phyloP scores from a whole-genome alignment of 2,329 filamentous ascomycete species.

The Simplicillium aogashimaense region DNA sequence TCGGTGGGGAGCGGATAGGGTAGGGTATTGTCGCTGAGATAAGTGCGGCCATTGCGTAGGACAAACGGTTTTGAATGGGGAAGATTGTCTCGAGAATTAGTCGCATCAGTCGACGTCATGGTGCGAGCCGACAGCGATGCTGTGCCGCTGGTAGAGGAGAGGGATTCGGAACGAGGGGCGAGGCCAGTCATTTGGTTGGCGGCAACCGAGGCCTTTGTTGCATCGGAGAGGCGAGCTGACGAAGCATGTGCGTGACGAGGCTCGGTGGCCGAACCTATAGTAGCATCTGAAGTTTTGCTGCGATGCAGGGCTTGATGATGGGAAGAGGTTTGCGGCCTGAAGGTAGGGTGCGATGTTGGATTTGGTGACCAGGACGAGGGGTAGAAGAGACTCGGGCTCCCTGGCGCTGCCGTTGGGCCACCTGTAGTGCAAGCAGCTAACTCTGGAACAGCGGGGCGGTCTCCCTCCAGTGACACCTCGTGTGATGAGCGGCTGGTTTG shows the following conservation, averaged over 20 bases:
- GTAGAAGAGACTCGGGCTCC: not conserved
- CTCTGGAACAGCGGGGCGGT: not conserved
- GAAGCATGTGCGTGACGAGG: constrained; percentile 2
- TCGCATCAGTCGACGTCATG: constrained; percentile 38
- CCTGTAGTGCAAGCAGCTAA: not conserved
- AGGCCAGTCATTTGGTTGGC: constrained; percentile 18
- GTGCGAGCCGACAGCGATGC: constrained; percentile 32
- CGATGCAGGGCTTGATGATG: no score
- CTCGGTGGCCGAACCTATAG: not conserved
- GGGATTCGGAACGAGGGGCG: constrained; percentile 25
- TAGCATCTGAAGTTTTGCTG: no score
- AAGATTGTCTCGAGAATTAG: constrained; percentile 30
- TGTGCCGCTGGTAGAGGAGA: constrained; percentile 35
- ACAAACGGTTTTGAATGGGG: constrained; percentile 46
- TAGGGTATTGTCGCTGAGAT: constrained; percentile 62
- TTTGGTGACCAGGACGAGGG: no score
- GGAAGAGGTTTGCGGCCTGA: no score
- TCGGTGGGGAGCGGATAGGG: constrained; percentile 85
- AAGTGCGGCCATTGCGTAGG: constrained; percentile 70
- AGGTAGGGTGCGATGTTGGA: no score
- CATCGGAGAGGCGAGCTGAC: constrained; percentile 6
- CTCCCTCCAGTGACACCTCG: constrained; percentile 5
- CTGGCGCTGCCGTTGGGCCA: constrained; percentile 3
- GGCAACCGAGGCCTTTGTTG: constrained; percentile 8
- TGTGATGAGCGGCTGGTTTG: constrained; percentile 13